Conservation (phyloP, 768 basidiomycete genomes). For the Mycena haematopus region DNA sequence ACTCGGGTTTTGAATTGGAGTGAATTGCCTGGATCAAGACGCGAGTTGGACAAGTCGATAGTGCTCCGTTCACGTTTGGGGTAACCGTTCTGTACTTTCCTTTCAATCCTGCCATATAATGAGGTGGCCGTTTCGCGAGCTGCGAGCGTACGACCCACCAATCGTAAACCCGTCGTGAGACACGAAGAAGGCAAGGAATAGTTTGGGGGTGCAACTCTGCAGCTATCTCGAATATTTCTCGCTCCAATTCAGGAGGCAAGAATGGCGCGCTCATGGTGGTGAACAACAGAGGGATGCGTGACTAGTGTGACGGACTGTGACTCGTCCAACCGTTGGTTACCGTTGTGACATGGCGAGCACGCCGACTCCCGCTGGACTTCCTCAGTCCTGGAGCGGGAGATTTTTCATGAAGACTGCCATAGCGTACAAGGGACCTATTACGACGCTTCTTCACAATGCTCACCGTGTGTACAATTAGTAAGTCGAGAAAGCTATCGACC, state of each 20-base stretch:
- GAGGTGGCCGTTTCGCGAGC: not conserved
- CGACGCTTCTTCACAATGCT: too few relatives aligned
- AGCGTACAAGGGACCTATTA: too few relatives aligned
- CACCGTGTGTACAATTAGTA: too few relatives aligned
- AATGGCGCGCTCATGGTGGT: not conserved
- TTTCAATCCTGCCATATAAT: not conserved
- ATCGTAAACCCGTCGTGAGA: not conserved
- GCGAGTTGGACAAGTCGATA: not conserved
- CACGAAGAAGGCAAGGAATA: not conserved
- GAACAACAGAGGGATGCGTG: too few relatives aligned
- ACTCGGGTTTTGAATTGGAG: not conserved
- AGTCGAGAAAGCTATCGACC: too few relatives aligned
- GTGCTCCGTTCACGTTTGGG: not conserved
- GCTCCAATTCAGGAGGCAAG: slow-evolving; percentile 4
- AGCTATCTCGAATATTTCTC: not conserved
- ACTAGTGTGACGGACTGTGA: too few relatives aligned
- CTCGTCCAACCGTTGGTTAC: too few relatives aligned
- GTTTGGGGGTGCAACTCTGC: not conserved
- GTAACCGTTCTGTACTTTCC: not conserved
- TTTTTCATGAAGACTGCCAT: too few relatives aligned
- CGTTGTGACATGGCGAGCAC: too few relatives aligned
- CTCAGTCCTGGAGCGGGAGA: too few relatives aligned
- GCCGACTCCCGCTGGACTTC: too few relatives aligned
- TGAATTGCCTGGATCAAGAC: not conserved
- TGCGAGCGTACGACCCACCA: not conserved